A percentile compares a stretch with the other conserved stretches of the same genome.
These are phyloP conservation scores for Aphanomyces stellatus DNA, from an alignment of 352 stramenopile species.

Conservation along the genomic window DNA sequence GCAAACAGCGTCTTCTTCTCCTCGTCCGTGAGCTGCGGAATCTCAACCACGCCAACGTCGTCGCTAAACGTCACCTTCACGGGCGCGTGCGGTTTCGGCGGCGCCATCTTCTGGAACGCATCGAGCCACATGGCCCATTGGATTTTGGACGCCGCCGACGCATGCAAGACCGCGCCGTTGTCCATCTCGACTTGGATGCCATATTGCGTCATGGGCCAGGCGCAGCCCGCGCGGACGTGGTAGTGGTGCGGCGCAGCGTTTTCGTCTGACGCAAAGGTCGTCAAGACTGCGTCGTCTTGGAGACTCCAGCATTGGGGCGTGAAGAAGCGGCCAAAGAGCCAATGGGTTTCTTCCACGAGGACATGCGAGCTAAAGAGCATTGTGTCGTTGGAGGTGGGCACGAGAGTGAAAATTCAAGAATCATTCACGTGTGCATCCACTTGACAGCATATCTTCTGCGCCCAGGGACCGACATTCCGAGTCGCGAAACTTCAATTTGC, in stretches of 20 bases:
- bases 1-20: background rate
- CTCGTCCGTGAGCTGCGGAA: background rate
- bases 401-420: background rate
- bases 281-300: background rate
- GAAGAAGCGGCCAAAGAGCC: constrained; percentile 1
- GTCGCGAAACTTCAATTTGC: no score
- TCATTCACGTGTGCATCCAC: no score
- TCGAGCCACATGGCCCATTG: constrained; percentile 5
- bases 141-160: background rate
- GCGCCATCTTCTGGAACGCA: background rate
- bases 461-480: no score
- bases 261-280: background rate
- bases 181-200: background rate
- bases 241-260: background rate
- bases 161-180: background rate
- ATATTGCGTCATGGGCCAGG: background rate
- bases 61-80: background rate
- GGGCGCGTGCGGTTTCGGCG: background rate
- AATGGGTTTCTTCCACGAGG: background rate
- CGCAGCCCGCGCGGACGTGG: background rate
- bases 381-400: background rate
- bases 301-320: background rate
- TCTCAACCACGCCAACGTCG: background rate
- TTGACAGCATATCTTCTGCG: no score
- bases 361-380: background rate